These are phyloP conservation scores for Parvularia atlantis DNA, from an alignment of 78 protist genomes.

Conservation along the genomic window DNA sequence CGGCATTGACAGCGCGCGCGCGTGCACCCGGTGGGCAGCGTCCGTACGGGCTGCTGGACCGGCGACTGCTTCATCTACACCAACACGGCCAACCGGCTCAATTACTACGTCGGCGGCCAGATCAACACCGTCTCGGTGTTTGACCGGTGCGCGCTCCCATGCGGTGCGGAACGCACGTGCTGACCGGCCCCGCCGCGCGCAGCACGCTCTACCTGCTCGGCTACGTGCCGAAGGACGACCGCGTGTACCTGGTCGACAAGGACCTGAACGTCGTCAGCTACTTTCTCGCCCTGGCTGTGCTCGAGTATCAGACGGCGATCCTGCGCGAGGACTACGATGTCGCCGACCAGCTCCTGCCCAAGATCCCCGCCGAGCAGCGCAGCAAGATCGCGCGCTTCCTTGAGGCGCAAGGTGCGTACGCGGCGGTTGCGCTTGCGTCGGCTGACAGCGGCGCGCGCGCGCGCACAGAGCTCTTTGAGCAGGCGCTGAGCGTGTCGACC, in stretches of 20 bases:
- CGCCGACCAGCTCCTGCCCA: constrained; percentile 65
- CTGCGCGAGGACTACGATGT: constrained; percentile 66
- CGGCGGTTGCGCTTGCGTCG: not conserved
- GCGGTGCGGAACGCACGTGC: too few species aligned
- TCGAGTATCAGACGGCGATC: constrained; percentile 84
- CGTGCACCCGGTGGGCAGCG: not conserved
- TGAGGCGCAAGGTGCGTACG: constrained; percentile 28
- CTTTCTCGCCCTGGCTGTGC: constrained; percentile 50
- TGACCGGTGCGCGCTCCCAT: constrained; percentile 1
- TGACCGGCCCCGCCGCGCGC: too few species aligned
- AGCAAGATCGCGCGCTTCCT: too few species aligned
- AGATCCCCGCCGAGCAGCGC: too few species aligned
- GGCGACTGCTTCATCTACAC: constrained; percentile 94
- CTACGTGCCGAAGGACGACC: constrained; percentile 68
- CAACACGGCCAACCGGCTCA: constrained; percentile 62
- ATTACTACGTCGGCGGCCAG: constrained; percentile 90
- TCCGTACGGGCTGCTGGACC: constrained; percentile 78
- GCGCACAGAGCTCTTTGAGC: constrained; percentile 21
- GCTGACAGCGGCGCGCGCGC: not conserved
- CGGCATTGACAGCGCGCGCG: not conserved
- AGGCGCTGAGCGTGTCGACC: constrained; percentile 73
- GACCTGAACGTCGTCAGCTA: constrained; percentile 26
- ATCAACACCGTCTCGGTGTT: constrained; percentile 56
- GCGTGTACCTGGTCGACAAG: constrained; percentile 80
- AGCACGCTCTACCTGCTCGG: constrained; percentile 64